Percentiles rank a stretch among this genome's conserved stretches.
These are phyloP conservation scores for Diaporthe destruens DNA, from an alignment of 2,329 filamentous ascomycete genomes.

Conservation along the genomic window DNA sequence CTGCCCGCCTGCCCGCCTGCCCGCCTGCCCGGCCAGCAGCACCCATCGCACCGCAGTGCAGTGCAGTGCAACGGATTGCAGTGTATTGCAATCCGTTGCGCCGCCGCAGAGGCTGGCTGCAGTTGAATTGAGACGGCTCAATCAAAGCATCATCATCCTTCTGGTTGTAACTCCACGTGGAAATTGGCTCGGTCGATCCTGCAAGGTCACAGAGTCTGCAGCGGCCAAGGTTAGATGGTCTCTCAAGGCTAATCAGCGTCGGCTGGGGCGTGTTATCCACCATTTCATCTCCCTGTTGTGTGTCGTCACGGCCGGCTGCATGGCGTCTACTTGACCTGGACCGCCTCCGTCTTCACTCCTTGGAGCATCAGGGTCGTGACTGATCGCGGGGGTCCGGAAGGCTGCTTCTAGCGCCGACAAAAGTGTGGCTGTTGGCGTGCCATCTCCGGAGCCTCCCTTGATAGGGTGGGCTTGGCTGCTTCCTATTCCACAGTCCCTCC, in stretches of 20 bases:
- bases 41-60: neutral
- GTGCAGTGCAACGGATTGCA: neutral
- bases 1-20: neutral
- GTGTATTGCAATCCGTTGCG: neutral
- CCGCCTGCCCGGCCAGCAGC: neutral
- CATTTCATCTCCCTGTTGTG: slow-evolving; percentile 20
- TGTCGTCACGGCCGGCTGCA: slow-evolving; percentile 24
- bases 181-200: slow-evolving; percentile 38
- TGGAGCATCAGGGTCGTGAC: neutral
- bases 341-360: neutral
- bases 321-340: neutral
- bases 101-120: neutral
- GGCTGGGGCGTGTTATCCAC: slow-evolving; percentile 30
- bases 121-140: slow-evolving; percentile 8
- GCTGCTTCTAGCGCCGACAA: slow-evolving; percentile 26
- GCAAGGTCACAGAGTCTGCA: slow-evolving; percentile 30
- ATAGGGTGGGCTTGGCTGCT: slow-evolving; percentile 17
- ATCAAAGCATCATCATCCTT: slow-evolving; percentile 15
- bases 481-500: slow-evolving; percentile 23
- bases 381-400: slow-evolving; percentile 28
- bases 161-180: slow-evolving; percentile 26
- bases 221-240: slow-evolving; percentile 17
- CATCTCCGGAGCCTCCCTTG: slow-evolving; percentile 28
- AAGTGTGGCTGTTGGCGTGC: slow-evolving; percentile 25
- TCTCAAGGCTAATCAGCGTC: slow-evolving; percentile 37